phyloP scores from a whole-genome alignment of 768 basidiomycete species.

The Wakefieldia striispora region DNA sequence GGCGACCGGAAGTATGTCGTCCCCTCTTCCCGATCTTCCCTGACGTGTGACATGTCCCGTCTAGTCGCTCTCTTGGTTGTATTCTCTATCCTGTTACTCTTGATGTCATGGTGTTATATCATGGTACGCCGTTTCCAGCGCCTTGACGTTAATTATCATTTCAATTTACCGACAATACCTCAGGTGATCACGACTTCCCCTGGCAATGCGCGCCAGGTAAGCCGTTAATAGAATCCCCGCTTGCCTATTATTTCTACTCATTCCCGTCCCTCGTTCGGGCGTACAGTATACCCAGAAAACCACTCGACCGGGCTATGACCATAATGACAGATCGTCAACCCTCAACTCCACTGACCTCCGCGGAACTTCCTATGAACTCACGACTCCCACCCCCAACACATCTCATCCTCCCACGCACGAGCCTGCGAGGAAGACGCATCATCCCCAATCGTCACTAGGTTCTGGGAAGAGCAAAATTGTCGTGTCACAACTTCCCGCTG shows the following conservation, averaged over 20 bases:
- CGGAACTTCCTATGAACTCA: conserved; percentile 29
- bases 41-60: conserved; percentile 3
- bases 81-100: conserved; percentile 60
- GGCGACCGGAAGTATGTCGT: conserved; percentile 64
- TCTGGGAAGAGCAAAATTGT: conserved; percentile 19
- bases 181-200: conserved; percentile 68
- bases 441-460: conserved; percentile 21
- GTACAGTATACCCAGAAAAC: conserved; percentile 24
- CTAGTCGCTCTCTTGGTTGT: conserved; percentile 66
- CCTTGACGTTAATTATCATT: not conserved
- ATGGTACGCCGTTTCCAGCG: conserved; percentile 45
- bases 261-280: conserved; percentile 2
- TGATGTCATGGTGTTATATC: conserved; percentile 78
- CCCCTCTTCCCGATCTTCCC: not conserved
- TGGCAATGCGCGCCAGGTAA: conserved; percentile 65
- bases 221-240: conserved; percentile 16
- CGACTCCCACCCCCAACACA: conserved; percentile 13
- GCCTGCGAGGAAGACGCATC: conserved; percentile 4
- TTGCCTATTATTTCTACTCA: conserved; percentile 3
- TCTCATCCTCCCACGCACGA: conserved; percentile 16
- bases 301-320: conserved; percentile 22
- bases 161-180: not conserved
- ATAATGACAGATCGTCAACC: conserved; percentile 19
- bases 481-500: conserved; percentile 9
- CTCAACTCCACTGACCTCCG: conserved; percentile 23